phyloP scores from a whole-genome alignment of 2,329 filamentous ascomycete species.

The Sporothrix dimorphospora region DNA sequence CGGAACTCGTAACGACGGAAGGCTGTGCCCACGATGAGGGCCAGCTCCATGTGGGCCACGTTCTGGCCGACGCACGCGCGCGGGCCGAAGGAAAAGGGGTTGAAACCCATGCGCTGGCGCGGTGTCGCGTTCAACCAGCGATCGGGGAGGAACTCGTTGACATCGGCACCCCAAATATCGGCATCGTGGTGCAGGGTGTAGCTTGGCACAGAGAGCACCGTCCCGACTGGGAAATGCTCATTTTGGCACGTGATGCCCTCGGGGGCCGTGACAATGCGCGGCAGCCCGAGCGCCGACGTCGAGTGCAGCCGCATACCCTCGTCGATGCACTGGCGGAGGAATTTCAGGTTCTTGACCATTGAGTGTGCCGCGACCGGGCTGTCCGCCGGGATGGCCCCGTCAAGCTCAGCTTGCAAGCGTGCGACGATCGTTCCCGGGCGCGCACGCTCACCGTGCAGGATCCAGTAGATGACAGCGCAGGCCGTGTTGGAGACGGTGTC shows the following conservation, averaged over 20 bases:
- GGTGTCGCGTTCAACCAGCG: constrained; percentile 35
- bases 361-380: constrained; percentile 16
- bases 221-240: constrained; percentile 30
- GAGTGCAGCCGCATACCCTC: constrained; percentile 32
- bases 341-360: constrained; percentile 27
- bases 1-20: constrained; percentile 32
- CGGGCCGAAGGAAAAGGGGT: constrained; percentile 31
- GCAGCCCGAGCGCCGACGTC: constrained; percentile 31
- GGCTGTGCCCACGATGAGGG: constrained; percentile 30
- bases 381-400: constrained; percentile 26
- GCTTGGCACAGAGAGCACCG: constrained; percentile 31
- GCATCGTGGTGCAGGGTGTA: constrained; percentile 32
- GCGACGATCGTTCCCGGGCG: constrained; percentile 26
- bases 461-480: constrained; percentile 32
- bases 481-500: constrained; percentile 33
- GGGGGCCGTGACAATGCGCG: constrained; percentile 30
- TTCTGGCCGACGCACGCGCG: constrained; percentile 33
- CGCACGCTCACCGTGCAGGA: constrained; percentile 31
- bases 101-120: constrained; percentile 31
- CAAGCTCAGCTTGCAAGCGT: constrained; percentile 30
- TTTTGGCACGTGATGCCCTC: constrained; percentile 26
- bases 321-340: constrained; percentile 31
- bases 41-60: constrained; percentile 32
- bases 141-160: constrained; percentile 36
- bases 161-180: constrained; percentile 38